These are phyloP conservation scores for Dioszegia aurantiaca DNA, from an alignment of 768 basidiomycete genomes.

Conservation along the genomic window DNA sequence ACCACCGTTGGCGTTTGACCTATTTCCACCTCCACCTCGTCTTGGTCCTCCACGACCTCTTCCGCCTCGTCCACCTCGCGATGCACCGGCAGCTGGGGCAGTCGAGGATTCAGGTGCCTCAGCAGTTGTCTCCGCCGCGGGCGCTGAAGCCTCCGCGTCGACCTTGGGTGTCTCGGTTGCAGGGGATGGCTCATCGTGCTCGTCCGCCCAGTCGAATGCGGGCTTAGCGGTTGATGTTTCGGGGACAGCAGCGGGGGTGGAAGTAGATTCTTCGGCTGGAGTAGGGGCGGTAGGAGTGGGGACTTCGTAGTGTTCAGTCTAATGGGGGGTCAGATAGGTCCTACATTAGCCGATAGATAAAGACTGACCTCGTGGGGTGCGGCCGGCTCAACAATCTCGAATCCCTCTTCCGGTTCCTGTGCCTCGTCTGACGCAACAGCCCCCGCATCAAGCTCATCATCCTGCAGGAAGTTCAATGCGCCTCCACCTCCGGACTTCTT, in stretches of 20 bases:
- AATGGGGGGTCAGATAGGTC: neutral
- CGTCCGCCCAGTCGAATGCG: constrained; percentile 23
- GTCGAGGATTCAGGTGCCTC: neutral
- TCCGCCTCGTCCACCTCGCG: constrained; percentile 4
- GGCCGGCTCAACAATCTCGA: constrained; percentile 22
- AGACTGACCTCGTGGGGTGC: constrained; percentile 29
- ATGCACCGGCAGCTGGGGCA: neutral
- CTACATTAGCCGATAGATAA: neutral
- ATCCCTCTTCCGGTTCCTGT: constrained; percentile 13
- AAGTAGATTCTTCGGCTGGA: neutral
- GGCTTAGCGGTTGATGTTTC: neutral
- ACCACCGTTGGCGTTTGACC: neutral
- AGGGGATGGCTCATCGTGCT: constrained; percentile 18
- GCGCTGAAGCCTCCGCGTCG: neutral
- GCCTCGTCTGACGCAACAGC: neutral
- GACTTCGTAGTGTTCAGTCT: constrained; percentile 13
- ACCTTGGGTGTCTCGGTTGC: neutral
- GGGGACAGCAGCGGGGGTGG: too few relatives aligned
- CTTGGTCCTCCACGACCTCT: neutral
- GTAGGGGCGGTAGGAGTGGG: constrained; percentile 1
- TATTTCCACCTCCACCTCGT: neutral
- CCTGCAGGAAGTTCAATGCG: constrained; percentile 42
- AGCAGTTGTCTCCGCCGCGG: neutral
- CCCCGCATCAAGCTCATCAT: constrained; percentile 34
- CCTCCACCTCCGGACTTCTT: constrained; percentile 14